phyloP scores from a whole-genome alignment of 495 filamentous ascomycete species.

The Terfezia boudieri region DNA sequence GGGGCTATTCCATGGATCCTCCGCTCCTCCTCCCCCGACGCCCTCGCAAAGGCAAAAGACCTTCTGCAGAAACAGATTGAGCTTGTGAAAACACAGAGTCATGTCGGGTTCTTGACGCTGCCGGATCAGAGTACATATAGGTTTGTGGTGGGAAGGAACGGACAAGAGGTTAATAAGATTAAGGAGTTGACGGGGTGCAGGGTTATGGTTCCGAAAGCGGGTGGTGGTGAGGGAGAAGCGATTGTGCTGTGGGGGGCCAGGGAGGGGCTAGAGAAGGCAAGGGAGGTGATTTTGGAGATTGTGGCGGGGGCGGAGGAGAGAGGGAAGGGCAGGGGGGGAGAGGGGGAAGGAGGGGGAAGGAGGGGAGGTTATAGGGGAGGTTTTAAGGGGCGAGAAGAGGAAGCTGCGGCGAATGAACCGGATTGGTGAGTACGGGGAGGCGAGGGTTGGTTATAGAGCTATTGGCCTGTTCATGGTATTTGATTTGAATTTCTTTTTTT shows the following conservation, averaged over 20 bases:
- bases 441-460: too few relatives aligned
- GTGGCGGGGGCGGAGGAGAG: conserved; percentile 34
- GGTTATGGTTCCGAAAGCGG: conserved; percentile 72
- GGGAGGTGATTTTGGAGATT: conserved; percentile 64
- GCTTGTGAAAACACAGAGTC: conserved; percentile 44
- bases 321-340: conserved; percentile 1
- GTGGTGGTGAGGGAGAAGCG: conserved; percentile 44
- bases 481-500: too few relatives aligned
- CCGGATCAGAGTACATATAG: conserved; percentile 79
- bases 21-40: conserved; percentile 28
- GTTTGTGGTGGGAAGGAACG: conserved; percentile 70
- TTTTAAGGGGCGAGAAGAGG: too few relatives aligned
- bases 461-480: too few relatives aligned
- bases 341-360: neutral
- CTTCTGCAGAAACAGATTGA: conserved; percentile 46
- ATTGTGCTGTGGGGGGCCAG: conserved; percentile 66
- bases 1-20: conserved; percentile 84
- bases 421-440: too few relatives aligned
- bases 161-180: conserved; percentile 77
- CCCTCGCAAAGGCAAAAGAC: conserved; percentile 52
- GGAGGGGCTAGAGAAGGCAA: conserved; percentile 69
- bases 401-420: too few relatives aligned
- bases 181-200: conserved; percentile 77
- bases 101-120: conserved; percentile 66
- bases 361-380: neutral